These are phyloP conservation scores for Peribolospora kevripleyi DNA, from an alignment of 768 basidiomycete species.

Conservation along the genomic window DNA sequence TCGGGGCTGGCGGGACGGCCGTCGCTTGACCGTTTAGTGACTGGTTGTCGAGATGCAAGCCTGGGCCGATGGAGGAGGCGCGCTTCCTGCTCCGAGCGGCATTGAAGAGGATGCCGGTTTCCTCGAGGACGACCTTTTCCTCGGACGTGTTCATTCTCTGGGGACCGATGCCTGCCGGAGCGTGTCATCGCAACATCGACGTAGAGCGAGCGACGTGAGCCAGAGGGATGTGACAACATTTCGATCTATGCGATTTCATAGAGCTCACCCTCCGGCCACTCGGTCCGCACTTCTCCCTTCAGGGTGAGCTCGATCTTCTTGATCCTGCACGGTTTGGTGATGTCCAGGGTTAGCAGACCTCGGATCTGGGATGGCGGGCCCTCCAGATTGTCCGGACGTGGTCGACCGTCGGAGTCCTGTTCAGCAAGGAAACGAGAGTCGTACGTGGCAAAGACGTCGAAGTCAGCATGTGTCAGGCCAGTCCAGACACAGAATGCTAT, in stretches of 20 bases:
- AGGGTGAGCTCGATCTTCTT: constrained; percentile 63
- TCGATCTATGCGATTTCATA: no score
- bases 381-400: no score
- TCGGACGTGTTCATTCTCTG: constrained; percentile 52
- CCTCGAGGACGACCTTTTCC: constrained; percentile 46
- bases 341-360: constrained; percentile 37
- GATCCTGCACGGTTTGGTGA: constrained; percentile 58
- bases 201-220: background rate
- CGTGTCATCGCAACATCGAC: no score
- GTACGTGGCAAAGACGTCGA: no score
- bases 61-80: constrained; percentile 29
- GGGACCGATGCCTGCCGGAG: constrained; percentile 33
- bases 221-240: background rate
- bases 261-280: constrained; percentile 66
- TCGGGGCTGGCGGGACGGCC: no score
- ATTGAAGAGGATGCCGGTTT: constrained; percentile 46
- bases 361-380: constrained; percentile 19
- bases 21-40: no score
- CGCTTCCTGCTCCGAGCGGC: constrained; percentile 26
- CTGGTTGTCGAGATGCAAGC: no score
- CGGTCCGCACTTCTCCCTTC: constrained; percentile 40
- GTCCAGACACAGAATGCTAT: no score
- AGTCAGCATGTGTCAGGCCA: no score
- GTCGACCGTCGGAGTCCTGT: no score
- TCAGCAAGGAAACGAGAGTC: no score